phyloP scores from a whole-genome alignment of 78 protist species.

The Dictyostelium brefeldianum region DNA sequence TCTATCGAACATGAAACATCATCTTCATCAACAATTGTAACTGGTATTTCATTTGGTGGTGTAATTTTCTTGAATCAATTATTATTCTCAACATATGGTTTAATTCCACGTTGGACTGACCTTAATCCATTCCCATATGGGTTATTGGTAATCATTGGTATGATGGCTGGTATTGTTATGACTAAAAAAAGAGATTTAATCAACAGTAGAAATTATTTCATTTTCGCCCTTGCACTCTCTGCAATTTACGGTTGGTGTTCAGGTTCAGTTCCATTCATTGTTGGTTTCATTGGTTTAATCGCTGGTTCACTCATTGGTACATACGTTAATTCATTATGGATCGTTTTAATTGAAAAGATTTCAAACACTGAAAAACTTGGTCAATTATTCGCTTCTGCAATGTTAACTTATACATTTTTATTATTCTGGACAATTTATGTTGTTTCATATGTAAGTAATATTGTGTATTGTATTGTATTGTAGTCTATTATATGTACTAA shows the following conservation, averaged over 20 bases:
- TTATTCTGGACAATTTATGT: constrained; percentile 79
- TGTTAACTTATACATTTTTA: constrained; percentile 47
- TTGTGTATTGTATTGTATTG: not conserved
- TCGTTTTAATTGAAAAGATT: constrained; percentile 42
- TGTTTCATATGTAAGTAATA: constrained; percentile 65
- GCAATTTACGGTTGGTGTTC: constrained; percentile 63
- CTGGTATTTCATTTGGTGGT: constrained; percentile 79
- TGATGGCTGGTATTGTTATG: constrained; percentile 53
- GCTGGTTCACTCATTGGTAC: constrained; percentile 10
- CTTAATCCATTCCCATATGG: constrained; percentile 71
- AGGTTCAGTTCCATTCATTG: constrained; percentile 43
- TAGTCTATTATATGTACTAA: not conserved
- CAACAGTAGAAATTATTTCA: constrained; percentile 27
- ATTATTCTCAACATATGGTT: constrained; percentile 58
- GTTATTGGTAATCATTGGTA: constrained; percentile 7
- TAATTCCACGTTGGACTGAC: constrained; percentile 71
- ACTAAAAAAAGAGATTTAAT: constrained; percentile 27
- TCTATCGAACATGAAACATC: not conserved
- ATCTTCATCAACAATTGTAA: not conserved
- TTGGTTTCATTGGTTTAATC: constrained; percentile 62
- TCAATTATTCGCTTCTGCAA: constrained; percentile 18
- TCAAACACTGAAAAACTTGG: not conserved
- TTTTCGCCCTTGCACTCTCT: not conserved
- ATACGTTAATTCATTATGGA: constrained; percentile 44
- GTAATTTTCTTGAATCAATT: constrained; percentile 37